Evolutionary conservation across 192 early-diverging fungal genomes (phyloP), one percentile per base, ranked within the genome.

Genomic region (Mortierella alpina): DNA sequence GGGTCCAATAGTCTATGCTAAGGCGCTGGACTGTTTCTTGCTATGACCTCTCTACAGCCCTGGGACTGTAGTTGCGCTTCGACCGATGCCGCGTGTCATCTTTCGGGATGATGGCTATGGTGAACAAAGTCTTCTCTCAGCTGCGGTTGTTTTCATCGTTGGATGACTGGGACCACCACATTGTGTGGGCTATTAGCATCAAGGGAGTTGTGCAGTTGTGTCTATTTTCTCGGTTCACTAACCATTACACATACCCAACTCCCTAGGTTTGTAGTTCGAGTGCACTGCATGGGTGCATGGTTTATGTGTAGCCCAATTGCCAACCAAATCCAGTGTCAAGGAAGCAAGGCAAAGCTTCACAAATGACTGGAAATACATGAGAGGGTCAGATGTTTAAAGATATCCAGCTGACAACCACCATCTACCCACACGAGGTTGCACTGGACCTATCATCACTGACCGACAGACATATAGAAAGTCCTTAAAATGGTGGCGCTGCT

Each of bases 61-160:
- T 57, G 15, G 62, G n/a, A 15, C 41, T n/a, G 53, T 59, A 57
- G 57, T 69, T 56, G 56, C 45, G 68, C 40, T 53, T 39, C 50
- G 44, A 54, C 52, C 68, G 58, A 53, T 62, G 59, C 51, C 55
- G 68, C 52, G 18, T 44, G 31, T 58, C 55, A 59, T 9, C 51
- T 62, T 57, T 52, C 22, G 42, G 5, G 66, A 39, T 22, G 56
- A 59, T 51, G 47, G 67, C 67, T 50, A 69, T 59, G 57, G 67
- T 8, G 68, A 70, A 42, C 54, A 56, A 70, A 70, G 58, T 54
- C 68, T 70, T 45, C 42, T 48, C 68, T 20, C 42, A 54, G 42
- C 59, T 61, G 68, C 68, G 68, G 68, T 44, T 70, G 59, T 61
- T 70, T 62, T 70, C 68, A 62, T 51, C 68, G 59, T 20, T 62